These are phyloP conservation scores for Talaromyces trachyspermus DNA, from an alignment of 495 filamentous ascomycete species.

Conservation along the genomic window DNA sequence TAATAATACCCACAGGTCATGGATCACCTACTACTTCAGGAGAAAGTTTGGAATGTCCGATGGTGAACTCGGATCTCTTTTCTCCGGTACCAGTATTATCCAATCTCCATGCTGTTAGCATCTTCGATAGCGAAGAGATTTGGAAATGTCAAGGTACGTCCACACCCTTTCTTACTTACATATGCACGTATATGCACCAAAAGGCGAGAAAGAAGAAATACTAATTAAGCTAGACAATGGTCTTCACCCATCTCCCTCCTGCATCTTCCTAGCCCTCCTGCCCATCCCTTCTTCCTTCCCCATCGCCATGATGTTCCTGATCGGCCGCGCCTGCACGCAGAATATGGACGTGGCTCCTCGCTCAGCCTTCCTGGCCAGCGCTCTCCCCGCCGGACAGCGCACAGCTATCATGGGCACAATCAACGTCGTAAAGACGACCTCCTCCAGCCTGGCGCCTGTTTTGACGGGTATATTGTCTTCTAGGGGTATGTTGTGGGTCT, in stretches of 20 bases:
- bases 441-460: constrained; percentile 55
- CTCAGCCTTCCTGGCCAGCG: constrained; percentile 68
- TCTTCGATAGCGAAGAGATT: constrained; percentile 69
- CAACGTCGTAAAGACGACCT: constrained; percentile 58
- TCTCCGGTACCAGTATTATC: constrained; percentile 59
- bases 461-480: constrained; percentile 64
- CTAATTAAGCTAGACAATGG: constrained; percentile 70
- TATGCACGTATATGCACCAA: too few species aligned
- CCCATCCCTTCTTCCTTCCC: constrained; percentile 49
- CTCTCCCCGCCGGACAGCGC: constrained; percentile 62
- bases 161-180: neutral
- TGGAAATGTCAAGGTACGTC: constrained; percentile 60
- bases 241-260: constrained; percentile 78
- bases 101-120: constrained; percentile 62
- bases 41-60: constrained; percentile 64
- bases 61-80: constrained; percentile 63
- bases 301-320: constrained; percentile 53
- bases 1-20: constrained; percentile 36
- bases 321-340: constrained; percentile 62
- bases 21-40: constrained; percentile 72
- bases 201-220: too few species aligned
- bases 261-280: constrained; percentile 64
- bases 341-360: constrained; percentile 81
- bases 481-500: constrained; percentile 56
- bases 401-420: constrained; percentile 72